These are phyloP conservation scores for Aspergillus leporis DNA, from an alignment of 495 filamentous ascomycete species.

Conservation along the genomic window DNA sequence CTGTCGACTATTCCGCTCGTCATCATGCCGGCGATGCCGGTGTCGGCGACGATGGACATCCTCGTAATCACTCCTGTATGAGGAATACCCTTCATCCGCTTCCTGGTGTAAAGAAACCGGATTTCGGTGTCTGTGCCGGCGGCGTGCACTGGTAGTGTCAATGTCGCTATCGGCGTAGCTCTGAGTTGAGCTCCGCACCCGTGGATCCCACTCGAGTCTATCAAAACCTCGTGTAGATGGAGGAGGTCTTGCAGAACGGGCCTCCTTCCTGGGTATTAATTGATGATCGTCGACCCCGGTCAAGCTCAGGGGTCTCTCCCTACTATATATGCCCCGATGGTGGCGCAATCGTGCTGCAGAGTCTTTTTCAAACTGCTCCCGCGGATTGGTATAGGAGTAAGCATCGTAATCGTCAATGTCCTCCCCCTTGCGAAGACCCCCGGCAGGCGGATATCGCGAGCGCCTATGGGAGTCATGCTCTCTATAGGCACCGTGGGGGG, in stretches of 20 bases:
- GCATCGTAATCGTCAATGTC: constrained; percentile 62
- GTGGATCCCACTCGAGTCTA: constrained; percentile 46
- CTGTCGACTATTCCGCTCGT: constrained; percentile 22
- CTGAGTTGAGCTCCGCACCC: constrained; percentile 32
- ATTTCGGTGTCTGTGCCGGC: constrained; percentile 33
- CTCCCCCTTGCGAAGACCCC: constrained; percentile 47
- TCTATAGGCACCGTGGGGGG: constrained; percentile 25
- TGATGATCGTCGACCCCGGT: constrained; percentile 60
- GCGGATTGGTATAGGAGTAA: constrained; percentile 71
- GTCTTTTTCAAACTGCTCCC: constrained; percentile 69
- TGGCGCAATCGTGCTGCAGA: constrained; percentile 48
- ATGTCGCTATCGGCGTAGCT: constrained; percentile 30
- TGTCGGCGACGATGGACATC: constrained; percentile 27
- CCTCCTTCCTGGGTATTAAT: constrained; percentile 40
- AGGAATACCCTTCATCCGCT: constrained; percentile 41
- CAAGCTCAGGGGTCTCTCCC: constrained; percentile 64
- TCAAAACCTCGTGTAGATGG: constrained; percentile 65
- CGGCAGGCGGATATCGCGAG: constrained; percentile 33
- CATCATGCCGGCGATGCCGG: constrained; percentile 29
- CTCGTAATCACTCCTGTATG: constrained; percentile 29
- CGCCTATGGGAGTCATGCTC: constrained; percentile 24
- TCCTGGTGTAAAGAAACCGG: constrained; percentile 40
- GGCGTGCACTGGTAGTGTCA: constrained; percentile 30
- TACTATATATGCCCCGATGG: constrained; percentile 49
- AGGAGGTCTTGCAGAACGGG: constrained; percentile 53